A percentile compares a stretch with the other conserved stretches of the same genome.
Evolutionary conservation across 2,329 filamentous ascomycete genomes (phyloP).

Genomic region (Cercospora citrullina): DNA sequence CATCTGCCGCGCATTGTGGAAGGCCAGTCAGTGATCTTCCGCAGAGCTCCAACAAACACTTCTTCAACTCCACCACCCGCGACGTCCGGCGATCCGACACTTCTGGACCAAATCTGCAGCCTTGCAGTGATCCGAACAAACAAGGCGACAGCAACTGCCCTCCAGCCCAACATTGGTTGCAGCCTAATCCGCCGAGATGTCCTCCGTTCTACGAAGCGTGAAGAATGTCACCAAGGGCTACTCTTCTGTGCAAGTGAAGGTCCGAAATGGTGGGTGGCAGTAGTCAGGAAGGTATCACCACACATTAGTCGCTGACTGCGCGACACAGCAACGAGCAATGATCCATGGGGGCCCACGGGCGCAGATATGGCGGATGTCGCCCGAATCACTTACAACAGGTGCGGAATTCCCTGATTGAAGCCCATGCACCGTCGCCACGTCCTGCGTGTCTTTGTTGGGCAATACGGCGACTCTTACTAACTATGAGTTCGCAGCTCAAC

Average conservation of each 20-base stretch:
- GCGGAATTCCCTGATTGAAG: conserved; percentile 42
- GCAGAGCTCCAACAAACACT: background rate
- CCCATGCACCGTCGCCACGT: background rate
- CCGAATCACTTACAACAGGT: conserved; percentile 97
- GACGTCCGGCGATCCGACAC: background rate
- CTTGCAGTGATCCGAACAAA: background rate
- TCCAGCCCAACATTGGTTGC: conserved; percentile 18
- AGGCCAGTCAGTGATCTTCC: conserved; percentile 4
- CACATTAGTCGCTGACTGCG: conserved; percentile 30
- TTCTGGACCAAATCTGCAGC: background rate
- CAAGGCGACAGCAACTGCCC: background rate
- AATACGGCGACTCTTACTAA: background rate
- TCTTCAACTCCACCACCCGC: background rate
- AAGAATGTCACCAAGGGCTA: conserved; percentile 99
- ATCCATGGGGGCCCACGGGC: conserved; percentile 96
- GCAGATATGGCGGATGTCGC: conserved; percentile 99
- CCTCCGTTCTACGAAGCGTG: conserved; percentile 93
- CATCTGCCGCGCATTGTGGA: conserved; percentile 1
- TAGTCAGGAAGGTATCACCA: conserved; percentile 27
- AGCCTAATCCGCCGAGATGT: conserved; percentile 62
- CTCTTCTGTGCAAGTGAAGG: conserved; percentile 93
- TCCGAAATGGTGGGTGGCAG: conserved; percentile 75
- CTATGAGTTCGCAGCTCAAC: conserved; percentile 63
- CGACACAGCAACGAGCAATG: conserved; percentile 88
- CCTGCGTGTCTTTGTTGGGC: background rate